phyloP scores from a whole-genome alignment of 2,329 filamentous ascomycete genomes.

The Cadophora luteo-olivacea region DNA sequence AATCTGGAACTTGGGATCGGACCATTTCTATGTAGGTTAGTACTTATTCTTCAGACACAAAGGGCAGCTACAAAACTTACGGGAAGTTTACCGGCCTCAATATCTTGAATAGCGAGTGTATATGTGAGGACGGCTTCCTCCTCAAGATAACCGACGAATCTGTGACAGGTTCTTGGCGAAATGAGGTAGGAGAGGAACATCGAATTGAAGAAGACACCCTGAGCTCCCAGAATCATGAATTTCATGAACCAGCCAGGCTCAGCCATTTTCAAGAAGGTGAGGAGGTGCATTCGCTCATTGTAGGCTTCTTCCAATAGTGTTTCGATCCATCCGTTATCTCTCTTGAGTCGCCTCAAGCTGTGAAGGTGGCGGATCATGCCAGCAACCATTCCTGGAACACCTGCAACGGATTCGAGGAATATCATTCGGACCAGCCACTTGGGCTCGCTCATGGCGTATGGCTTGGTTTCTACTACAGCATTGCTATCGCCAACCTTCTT shows the following conservation, averaged over 20 bases:
- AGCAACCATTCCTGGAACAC: slow-evolving; percentile 95
- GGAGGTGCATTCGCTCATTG: slow-evolving; percentile 92
- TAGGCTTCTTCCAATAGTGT: slow-evolving; percentile 88
- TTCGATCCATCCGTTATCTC: slow-evolving; percentile 97
- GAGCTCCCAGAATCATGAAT: slow-evolving; percentile 86
- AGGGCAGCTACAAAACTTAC: not conserved
- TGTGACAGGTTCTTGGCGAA: slow-evolving; percentile 86
- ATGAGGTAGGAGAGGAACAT: slow-evolving; percentile 90
- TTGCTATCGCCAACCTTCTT: slow-evolving; percentile 52
- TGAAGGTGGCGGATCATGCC: slow-evolving; percentile 92
- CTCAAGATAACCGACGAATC: slow-evolving; percentile 96
- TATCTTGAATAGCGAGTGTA: slow-evolving; percentile 84
- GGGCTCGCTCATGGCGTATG: slow-evolving; percentile 75
- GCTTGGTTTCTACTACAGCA: slow-evolving; percentile 54
- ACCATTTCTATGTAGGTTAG: slow-evolving; percentile 62
- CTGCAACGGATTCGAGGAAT: slow-evolving; percentile 93
- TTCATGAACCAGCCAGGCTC: slow-evolving; percentile 85
- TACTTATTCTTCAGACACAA: not conserved
- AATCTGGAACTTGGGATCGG: slow-evolving; percentile 69
- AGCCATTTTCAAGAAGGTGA: slow-evolving; percentile 92
- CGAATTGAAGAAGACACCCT: slow-evolving; percentile 96
- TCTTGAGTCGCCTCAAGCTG: slow-evolving; percentile 82
- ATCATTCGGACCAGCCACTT: slow-evolving; percentile 93
- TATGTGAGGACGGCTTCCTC: slow-evolving; percentile 98
- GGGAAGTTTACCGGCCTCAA: slow-evolving; percentile 84